Percentiles rank a stretch among this genome's conserved stretches.
Conservation (phyloP, 2,329 filamentous ascomycete genomes). For the Davidsoniella neocaledoniae region DNA sequence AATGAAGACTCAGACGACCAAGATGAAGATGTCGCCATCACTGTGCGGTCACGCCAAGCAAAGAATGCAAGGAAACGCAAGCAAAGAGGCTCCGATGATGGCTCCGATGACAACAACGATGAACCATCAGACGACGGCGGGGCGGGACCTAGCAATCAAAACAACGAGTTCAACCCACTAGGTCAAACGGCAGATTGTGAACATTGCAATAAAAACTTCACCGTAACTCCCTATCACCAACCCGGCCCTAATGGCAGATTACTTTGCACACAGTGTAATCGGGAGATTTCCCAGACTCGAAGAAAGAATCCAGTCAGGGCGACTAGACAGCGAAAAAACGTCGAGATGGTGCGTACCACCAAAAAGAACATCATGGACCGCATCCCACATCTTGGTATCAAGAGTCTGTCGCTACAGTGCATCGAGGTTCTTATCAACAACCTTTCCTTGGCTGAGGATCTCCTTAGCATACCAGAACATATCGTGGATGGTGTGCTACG, state of each 20-base stretch:
- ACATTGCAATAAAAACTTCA: slow-evolving; percentile 72
- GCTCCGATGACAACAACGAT: slow-evolving; percentile 32
- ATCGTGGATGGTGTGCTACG: slow-evolving; percentile 43
- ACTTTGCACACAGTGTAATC: slow-evolving; percentile 70
- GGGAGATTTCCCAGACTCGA: slow-evolving; percentile 27
- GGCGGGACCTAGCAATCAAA: not conserved
- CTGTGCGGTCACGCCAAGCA: not conserved
- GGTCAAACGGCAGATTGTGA: slow-evolving; percentile 84
- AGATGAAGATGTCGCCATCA: not conserved
- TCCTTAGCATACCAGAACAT: slow-evolving; percentile 40
- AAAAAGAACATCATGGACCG: slow-evolving; percentile 80
- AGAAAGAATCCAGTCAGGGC: slow-evolving; percentile 13
- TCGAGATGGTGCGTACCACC: slow-evolving; percentile 18
- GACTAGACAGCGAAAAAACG: slow-evolving; percentile 28
- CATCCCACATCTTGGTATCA: slow-evolving; percentile 44
- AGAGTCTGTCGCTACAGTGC: slow-evolving; percentile 48
- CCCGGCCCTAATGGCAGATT: slow-evolving; percentile 68
- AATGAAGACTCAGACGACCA: slow-evolving; percentile 6
- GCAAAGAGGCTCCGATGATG: slow-evolving; percentile 18
- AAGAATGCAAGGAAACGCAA: slow-evolving; percentile 11
- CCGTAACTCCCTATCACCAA: slow-evolving; percentile 78
- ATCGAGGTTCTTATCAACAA: slow-evolving; percentile 47
- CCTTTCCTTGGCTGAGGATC: slow-evolving; percentile 42
- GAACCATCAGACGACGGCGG: not conserved
- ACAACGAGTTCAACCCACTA: slow-evolving; percentile 26